Evolutionary conservation across 2,329 filamentous ascomycete species (phyloP).

Genomic region (Xylariaceae sp.): DNA sequence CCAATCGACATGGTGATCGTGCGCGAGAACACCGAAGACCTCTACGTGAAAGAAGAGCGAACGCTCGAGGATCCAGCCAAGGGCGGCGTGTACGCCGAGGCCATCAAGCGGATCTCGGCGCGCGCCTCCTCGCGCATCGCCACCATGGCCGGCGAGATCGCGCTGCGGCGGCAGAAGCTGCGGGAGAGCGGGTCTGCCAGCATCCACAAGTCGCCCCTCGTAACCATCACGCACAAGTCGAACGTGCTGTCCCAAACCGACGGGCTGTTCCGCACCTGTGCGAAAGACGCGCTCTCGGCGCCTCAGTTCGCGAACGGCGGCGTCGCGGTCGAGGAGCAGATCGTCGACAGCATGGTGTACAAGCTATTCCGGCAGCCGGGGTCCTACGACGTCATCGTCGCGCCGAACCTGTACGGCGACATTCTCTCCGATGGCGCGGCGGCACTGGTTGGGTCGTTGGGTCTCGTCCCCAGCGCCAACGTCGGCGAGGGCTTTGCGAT

Average conservation of each 20-base stretch:
- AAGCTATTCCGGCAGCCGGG: conserved; percentile 97
- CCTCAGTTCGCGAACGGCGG: conserved; percentile 60
- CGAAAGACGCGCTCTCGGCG: conserved; percentile 73
- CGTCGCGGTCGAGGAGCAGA: conserved; percentile 89
- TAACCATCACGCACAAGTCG: conserved; percentile 98
- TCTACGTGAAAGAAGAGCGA: conserved; percentile 96
- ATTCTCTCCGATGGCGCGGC: conserved; percentile 95
- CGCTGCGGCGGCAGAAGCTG: conserved; percentile 82
- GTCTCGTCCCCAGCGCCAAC: conserved; percentile 92
- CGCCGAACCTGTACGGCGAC: conserved; percentile 96
- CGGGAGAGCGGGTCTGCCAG: conserved; percentile 63
- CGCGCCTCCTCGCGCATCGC: conserved; percentile 85
- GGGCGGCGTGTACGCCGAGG: conserved; percentile 85
- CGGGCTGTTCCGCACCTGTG: conserved; percentile 86
- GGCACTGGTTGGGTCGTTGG: conserved; percentile 88
- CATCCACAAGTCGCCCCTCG: conserved; percentile 73
- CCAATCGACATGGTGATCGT: conserved; percentile 98
- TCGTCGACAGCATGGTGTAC: conserved; percentile 99
- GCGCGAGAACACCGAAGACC: conserved; percentile 97
- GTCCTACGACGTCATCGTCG: conserved; percentile 97
- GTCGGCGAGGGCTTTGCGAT: conserved; percentile 95
- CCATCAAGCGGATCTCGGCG: conserved; percentile 95
- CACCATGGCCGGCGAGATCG: conserved; percentile 93
- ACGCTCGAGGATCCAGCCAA: conserved; percentile 75
- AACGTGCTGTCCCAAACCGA: conserved; percentile 97